Evolutionary conservation across 2,329 filamentous ascomycete species (phyloP).

Genomic region (Diaporthe eres): DNA sequence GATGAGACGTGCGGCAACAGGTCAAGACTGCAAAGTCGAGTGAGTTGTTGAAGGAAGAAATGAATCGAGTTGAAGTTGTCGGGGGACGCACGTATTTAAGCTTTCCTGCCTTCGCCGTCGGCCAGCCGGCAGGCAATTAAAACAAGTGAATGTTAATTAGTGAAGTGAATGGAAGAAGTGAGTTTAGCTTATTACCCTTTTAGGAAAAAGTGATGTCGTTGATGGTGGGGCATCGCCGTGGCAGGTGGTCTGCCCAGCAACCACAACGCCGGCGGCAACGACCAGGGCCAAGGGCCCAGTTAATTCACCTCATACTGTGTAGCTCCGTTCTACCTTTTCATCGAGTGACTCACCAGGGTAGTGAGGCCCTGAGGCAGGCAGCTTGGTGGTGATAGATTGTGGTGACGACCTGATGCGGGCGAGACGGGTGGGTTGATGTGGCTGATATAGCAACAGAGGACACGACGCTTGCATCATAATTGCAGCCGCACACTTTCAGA

Average conservation of each 20-base stretch:
- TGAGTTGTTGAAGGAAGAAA: background rate
- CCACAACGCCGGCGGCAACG: background rate
- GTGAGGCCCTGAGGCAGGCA: background rate
- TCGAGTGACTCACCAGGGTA: background rate
- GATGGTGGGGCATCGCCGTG: background rate
- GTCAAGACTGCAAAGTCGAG: background rate
- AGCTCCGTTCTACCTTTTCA: background rate
- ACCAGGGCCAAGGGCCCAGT: background rate
- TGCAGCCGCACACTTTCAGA: background rate
- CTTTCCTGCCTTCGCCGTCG: background rate
- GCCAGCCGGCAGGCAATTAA: too few species aligned
- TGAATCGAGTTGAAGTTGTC: background rate
- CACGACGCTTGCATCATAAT: fast-evolving
- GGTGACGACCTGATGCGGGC: background rate
- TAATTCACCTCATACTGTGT: background rate
- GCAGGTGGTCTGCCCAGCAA: background rate
- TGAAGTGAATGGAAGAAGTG: background rate
- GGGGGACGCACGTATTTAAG: background rate
- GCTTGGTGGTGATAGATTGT: background rate
- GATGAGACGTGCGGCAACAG: too few species aligned
- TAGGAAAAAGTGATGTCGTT: background rate
- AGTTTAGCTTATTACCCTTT: background rate
- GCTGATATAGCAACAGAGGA: background rate
- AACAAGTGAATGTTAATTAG: background rate
- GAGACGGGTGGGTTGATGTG: background rate